Base-by-base conservation (phyloP, 306 rosid species). In the Betula pendula region DNA sequence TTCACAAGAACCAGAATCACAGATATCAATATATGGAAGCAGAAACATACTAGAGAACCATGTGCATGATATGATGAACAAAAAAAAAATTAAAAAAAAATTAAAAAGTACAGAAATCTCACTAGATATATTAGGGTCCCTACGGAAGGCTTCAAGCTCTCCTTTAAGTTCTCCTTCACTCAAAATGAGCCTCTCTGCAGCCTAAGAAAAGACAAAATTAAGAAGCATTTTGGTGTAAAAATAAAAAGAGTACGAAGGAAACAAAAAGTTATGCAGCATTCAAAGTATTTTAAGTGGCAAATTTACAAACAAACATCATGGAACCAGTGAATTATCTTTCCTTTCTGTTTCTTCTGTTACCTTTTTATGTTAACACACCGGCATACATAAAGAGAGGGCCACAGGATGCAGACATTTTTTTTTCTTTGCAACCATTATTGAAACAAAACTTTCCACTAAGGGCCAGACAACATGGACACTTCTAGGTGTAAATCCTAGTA, bases 101-200 rank as follows among this genome's bases (percentile, higher is more conserved):
- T n/a, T n/a, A 71, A n/a, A 82, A 67, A 44, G 55, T 77, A 38
- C 16, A 19, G 74, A 74, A 77, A 74, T 48, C 98, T 92, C 77
- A 95, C 98, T 68, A 77, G 97, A 86, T 87, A 90, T 79, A 78
- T 78, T 58, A 76, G 92, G 96, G 74, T 95, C 93, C 60, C 79
- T 90, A 62, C 81, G 78, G 76, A 90, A 95, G 79, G 77, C 84
- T 78, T 95, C 96, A 72, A 92, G 89, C 83, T 92, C 85, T 56
- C 81, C 75, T 82, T 84, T 92, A 70, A 95, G 96, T 63, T 87
- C 84, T 55, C 98, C 96, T 62, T 92, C 78, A 79, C 97, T 90
- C 75, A 73, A 79, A 80, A 89, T 79, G 75, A 95, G 91, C 89
- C 98, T 92, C 89, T 87, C 86, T 55, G 98, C 97, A 77, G 98